Conservation (phyloP, 305 asterid species). For the Fraxinus floribunda region DNA sequence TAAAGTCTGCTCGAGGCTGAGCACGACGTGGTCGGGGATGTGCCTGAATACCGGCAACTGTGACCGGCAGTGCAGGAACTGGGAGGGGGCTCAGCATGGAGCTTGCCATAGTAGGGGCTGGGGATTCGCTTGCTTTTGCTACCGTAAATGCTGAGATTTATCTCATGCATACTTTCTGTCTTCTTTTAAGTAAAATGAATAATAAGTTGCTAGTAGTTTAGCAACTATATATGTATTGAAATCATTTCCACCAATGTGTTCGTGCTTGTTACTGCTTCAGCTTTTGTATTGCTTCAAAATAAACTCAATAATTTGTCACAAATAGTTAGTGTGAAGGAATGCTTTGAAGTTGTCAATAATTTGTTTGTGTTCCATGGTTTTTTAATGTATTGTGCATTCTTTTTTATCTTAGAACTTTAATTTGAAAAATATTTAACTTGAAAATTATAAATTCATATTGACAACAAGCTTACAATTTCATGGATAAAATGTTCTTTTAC, state of each 20-base stretch:
- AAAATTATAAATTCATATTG: no score
- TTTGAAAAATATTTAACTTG: no score
- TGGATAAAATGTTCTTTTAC: neutral
- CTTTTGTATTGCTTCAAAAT: neutral
- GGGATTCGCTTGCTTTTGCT: constrained; percentile 25
- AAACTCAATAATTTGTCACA: neutral
- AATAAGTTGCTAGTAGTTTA: neutral
- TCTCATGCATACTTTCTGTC: neutral
- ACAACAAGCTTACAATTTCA: neutral
- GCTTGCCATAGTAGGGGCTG: constrained; percentile 14
- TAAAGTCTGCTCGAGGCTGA: neutral
- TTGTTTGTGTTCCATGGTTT: neutral
- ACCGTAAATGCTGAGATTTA: constrained; percentile 5
- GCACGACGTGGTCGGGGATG: constrained; percentile 3
- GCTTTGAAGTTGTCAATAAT: neutral
- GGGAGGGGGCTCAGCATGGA: constrained; percentile 28
- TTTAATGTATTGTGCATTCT: neutral
- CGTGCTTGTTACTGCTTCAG: neutral
- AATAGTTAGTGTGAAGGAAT: neutral
- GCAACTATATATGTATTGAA: neutral
- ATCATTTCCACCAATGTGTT: neutral
- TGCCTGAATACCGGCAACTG: constrained; percentile 13
- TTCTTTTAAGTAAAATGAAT: neutral
- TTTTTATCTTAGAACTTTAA: no score
- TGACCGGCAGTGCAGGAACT: constrained; percentile 21